Base-by-base conservation (phyloP, 495 filamentous ascomycete species). In the Apiosordaria backusii region DNA sequence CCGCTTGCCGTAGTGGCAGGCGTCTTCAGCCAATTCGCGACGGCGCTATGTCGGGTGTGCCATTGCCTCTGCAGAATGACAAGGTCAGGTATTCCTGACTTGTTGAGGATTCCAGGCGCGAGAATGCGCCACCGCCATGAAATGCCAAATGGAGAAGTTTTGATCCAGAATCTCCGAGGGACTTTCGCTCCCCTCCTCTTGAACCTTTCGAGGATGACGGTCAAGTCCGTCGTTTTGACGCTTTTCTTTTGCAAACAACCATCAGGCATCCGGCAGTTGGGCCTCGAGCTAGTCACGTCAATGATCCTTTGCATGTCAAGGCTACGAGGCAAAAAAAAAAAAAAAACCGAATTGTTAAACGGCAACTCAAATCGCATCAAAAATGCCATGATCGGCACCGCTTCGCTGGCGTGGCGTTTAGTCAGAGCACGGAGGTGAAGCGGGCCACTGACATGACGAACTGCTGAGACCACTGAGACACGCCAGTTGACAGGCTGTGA, bases 31-130 rank as follows among this genome's bases (percentile, higher is more conserved):
- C 57, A 27, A 60, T 61, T 65, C 16, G 22, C n/a, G 22, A 24
- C 1, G 40, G 18, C 26, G 15, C 26, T 40, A 19, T 18, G 27
- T 21, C 53, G 50, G 62, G 72, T 74, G 72, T 74, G 68, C 25
- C 52, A 72, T 62, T 72, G 68, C 59, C 50, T 21, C 13, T 57
- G 55, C 57, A 61, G 54, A 22, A 53, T 4, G 9, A 55, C 62
- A 63, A 70, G 60, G n/a, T n/a, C n/a, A n/a, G n/a, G n/a, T n/a
- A n/a, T n/a, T n/a, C n/a, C n/a, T n/a, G 68, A 45, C 0, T 45
- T 1, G 5, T 45, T 45, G 35, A 45, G 5, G 5, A 18, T 45
- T 45, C 35, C 16, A 13, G 35, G 9, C 9, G 35, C 35, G 10
- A 45, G 35, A 45, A 45, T 45, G 35, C 35, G 16, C 5, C 0